phyloP scores from a whole-genome alignment of 2,329 filamentous ascomycete genomes.

The Colletotrichum sojae region DNA sequence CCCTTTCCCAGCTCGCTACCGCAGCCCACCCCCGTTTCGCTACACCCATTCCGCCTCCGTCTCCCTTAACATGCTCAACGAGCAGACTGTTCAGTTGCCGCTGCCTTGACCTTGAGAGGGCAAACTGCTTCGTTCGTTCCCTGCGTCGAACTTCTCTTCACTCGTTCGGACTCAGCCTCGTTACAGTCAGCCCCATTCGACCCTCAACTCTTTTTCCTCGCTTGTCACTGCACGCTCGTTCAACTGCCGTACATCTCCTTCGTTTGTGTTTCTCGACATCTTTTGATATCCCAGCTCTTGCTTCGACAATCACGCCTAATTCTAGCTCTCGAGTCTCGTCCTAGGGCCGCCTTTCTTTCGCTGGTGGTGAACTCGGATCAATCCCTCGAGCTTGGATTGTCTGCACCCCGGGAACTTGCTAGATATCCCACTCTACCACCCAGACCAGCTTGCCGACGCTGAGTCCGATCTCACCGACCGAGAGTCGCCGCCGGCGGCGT shows the following conservation, averaged over 20 bases:
- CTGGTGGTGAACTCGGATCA: not conserved
- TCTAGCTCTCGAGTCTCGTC: not conserved
- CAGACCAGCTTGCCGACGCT: conserved; percentile 13
- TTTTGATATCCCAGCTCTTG: not conserved
- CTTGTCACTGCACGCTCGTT: conserved; percentile 37
- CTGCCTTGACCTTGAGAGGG: conserved; percentile 12
- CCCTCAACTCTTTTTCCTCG: conserved; percentile 17
- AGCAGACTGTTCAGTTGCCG: not conserved
- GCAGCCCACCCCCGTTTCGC: conserved; percentile 12
- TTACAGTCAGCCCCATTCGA: conserved; percentile 3
- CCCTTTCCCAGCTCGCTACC: conserved; percentile 36
- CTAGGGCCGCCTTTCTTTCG: not conserved
- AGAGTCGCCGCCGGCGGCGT: conserved; percentile 27
- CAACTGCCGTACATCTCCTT: conserved; percentile 29
- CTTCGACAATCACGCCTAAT: conserved; percentile 29
- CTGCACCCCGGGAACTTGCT: not conserved
- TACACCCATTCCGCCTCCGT: conserved; percentile 9
- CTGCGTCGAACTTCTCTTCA: conserved; percentile 26
- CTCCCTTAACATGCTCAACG: conserved; percentile 21
- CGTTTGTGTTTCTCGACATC: conserved; percentile 29
- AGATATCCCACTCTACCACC: not conserved
- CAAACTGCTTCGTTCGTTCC: conserved; percentile 29
- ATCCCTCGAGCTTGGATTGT: conserved; percentile 2
- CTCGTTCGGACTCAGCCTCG: conserved; percentile 9
- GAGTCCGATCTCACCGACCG: conserved; percentile 13